A percentile compares a stretch with the other conserved stretches of the same genome.
Conservation (phyloP, 225 moss, liverwort and hornwort species). For the Physcomitrium patens region DNA sequence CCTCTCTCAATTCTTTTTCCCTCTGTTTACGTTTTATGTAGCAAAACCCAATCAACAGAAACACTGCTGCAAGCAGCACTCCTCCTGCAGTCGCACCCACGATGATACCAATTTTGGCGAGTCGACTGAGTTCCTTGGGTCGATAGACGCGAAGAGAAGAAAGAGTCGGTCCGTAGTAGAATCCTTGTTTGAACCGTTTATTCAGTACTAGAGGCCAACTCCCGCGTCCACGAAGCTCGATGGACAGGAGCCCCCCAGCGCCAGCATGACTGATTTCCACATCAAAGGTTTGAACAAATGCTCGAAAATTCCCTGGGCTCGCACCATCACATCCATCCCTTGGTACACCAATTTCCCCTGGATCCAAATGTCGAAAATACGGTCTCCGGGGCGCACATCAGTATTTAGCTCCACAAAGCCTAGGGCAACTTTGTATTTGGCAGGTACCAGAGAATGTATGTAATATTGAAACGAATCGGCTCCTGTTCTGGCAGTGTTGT, state of each 20-base stretch:
- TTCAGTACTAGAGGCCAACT: constrained; percentile 34
- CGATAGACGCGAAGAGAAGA: constrained; percentile 29
- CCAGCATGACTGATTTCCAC: neutral
- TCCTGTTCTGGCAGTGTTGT: constrained; percentile 38
- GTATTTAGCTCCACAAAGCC: constrained; percentile 34
- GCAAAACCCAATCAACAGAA: neutral
- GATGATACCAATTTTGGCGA: constrained; percentile 1
- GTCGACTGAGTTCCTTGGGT: neutral
- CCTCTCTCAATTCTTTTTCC: constrained; percentile 19
- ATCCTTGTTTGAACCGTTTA: constrained; percentile 35
- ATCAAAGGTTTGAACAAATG: constrained; percentile 26
- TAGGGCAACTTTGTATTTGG: constrained; percentile 25
- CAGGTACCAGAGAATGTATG: neutral
- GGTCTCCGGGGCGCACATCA: constrained; percentile 27
- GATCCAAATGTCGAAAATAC: constrained; percentile 45
- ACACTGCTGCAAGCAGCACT: neutral
- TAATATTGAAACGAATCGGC: constrained; percentile 38
- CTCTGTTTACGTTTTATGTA: neutral
- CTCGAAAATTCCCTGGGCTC: constrained; percentile 24
- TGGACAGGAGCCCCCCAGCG: neutral
- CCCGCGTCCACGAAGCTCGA: constrained; percentile 37
- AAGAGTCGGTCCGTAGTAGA: constrained; percentile 29
- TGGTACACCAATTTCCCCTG: constrained; percentile 17
- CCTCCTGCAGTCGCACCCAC: constrained; percentile 14
- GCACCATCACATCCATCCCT: constrained; percentile 37